Evolutionary conservation across 2,329 filamentous ascomycete genomes (phyloP), one percentile per base, ranked within the genome.

Genomic region (Nigrograna mackinnonii): DNA sequence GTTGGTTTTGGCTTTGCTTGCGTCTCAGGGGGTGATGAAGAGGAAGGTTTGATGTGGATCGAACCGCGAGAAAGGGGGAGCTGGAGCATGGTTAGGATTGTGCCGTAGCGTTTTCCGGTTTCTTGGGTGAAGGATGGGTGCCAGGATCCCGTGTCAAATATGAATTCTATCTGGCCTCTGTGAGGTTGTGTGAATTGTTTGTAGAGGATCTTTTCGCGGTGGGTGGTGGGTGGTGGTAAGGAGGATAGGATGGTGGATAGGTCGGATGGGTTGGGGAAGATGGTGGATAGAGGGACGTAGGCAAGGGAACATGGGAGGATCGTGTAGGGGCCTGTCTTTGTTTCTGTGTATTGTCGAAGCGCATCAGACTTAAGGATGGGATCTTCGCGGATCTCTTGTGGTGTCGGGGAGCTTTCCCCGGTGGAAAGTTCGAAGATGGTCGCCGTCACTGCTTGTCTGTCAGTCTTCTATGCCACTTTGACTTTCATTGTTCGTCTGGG

Each of bases 271-370:
- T n/a, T n/a, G 0, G 66, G 44, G 0, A 71, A 43, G n/a, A 71
- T 52, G 3, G 68, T 63, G 0, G 66, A 59, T 4, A 73, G 47
- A 1, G 75, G 71, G 0, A 76, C 55, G 41, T 77, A 78, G 39
- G 64, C 58, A 19, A 76, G 61, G 5, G 74, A 69, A 19, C 64
- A 66, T 1, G 72, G 70, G 1, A 75, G 55, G 2, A 71, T 52
- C 1, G 72, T 68, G 9, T 72, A 56, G 3, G 68, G 70, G 0
- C 75, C 75, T 11, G 48, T 45, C 38, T 46, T 37, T 14, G 41
- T 35, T 4, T 62, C 49, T 6, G 69, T 72, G 34, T 67, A 59
- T 19, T 71, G 60, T 19, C 51, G 46, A 13, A 72, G 71, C 4
- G 53, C 52, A 1, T 60, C 61, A 4, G 52, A 44, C 6, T 59